Conservation (phyloP, 106 monocot genomes). For the Triglochin maritima region DNA sequence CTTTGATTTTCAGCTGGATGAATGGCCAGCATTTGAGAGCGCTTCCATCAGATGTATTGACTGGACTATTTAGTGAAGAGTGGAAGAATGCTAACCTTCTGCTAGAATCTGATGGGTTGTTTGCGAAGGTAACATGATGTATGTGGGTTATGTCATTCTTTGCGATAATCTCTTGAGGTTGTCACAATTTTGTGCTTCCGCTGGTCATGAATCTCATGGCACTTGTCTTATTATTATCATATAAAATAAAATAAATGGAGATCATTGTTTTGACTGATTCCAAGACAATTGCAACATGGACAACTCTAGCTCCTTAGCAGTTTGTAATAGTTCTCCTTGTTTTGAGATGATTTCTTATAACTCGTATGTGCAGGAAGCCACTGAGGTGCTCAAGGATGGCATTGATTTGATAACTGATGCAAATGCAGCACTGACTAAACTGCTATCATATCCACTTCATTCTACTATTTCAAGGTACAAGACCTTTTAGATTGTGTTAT, state of each 20-base stretch:
- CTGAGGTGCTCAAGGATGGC: slow-evolving; percentile 76
- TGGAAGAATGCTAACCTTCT: slow-evolving; percentile 79
- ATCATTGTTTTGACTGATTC: too few relatives aligned
- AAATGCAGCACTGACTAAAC: slow-evolving; percentile 47
- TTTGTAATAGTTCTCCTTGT: too few relatives aligned
- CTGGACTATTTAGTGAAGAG: slow-evolving; percentile 40
- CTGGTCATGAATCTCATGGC: too few relatives aligned
- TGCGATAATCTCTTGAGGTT: too few relatives aligned
- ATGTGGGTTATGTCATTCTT: background rate
- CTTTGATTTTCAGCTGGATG: slow-evolving; percentile 65
- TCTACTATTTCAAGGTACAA: slow-evolving; percentile 56
- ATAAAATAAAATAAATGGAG: too few relatives aligned
- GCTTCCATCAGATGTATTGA: slow-evolving; percentile 61
- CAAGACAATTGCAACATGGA: too few relatives aligned
- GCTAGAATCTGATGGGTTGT: slow-evolving; percentile 55
- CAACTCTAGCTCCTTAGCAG: too few relatives aligned
- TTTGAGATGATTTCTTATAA: too few relatives aligned
- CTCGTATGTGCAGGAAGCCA: slow-evolving; percentile 51
- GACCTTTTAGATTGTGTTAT: background rate
- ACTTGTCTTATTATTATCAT: too few relatives aligned
- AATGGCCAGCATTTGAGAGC: slow-evolving; percentile 88
- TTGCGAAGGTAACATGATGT: slow-evolving; percentile 46
- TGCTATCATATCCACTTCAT: slow-evolving; percentile 79
- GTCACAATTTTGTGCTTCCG: too few relatives aligned
- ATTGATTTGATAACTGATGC: slow-evolving; percentile 86